Evolutionary conservation across 495 filamentous ascomycete species (phyloP).

Genomic region (Tricharina praecox): DNA sequence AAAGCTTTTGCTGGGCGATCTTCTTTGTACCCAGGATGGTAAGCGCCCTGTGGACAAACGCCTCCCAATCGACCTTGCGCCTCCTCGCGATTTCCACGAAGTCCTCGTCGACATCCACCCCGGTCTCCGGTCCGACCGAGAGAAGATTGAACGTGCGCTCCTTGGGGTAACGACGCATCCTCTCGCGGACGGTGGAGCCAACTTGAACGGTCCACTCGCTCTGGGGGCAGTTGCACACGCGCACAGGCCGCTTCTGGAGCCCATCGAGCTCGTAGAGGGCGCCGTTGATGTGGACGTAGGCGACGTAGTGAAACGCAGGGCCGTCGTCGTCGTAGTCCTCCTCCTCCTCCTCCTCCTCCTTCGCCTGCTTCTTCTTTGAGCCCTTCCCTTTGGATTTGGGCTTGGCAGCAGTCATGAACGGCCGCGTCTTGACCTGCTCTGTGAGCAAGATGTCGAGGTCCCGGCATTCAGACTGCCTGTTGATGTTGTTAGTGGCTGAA

Average conservation of each 20-base stretch:
- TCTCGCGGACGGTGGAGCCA: constrained; percentile 12
- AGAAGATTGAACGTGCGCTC: constrained; percentile 22
- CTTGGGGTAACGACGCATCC: constrained; percentile 17
- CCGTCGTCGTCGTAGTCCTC: constrained; percentile 28
- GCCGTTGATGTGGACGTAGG: constrained; percentile 61
- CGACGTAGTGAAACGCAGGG: constrained; percentile 67
- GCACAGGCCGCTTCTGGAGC: constrained; percentile 53
- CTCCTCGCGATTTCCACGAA: constrained; percentile 1
- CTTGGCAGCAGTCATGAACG: constrained; percentile 10
- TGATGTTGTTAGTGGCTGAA: no score
- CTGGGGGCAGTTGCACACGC: constrained; percentile 38
- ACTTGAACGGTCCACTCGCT: constrained; percentile 16
- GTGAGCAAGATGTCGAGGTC: constrained; percentile 55
- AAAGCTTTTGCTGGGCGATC: no score
- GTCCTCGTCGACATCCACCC: background rate
- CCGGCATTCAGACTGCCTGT: constrained; percentile 56
- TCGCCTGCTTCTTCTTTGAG: no score
- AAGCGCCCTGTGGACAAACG: background rate
- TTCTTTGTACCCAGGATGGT: background rate
- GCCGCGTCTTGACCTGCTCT: constrained; percentile 35
- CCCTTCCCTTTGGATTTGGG: no score
- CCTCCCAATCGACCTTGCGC: background rate
- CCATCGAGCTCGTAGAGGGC: constrained; percentile 85
- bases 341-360: constrained; percentile 1
- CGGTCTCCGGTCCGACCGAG: constrained; percentile 21